Conservation (phyloP, 192 early-diverging fungal genomes). For the Dimargaris verticillata region DNA sequence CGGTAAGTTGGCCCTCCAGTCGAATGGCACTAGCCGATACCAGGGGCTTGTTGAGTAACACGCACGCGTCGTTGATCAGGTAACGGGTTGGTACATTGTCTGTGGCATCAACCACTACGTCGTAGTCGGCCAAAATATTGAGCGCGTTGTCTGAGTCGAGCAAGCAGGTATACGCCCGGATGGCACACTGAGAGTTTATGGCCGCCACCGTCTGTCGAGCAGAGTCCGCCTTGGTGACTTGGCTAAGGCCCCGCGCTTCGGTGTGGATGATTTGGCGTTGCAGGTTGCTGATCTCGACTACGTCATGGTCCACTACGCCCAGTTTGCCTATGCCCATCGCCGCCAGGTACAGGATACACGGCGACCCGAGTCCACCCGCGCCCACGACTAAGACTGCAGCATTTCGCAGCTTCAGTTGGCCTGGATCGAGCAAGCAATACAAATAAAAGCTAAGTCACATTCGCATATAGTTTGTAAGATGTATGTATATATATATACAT, state of each 20-base stretch:
- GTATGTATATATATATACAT: too few relatives aligned
- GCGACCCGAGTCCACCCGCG: slow-evolving; percentile 86
- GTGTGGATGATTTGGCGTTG: slow-evolving; percentile 91
- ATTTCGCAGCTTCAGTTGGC: slow-evolving; percentile 58
- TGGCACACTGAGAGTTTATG: slow-evolving; percentile 48
- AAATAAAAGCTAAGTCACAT: too few relatives aligned
- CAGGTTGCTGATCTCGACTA: slow-evolving; percentile 76
- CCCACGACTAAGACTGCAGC: slow-evolving; percentile 72
- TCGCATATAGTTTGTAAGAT: too few relatives aligned
- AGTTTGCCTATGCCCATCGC: slow-evolving; percentile 73
- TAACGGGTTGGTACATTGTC: slow-evolving; percentile 95
- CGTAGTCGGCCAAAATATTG: slow-evolving; percentile 53
- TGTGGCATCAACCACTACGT: slow-evolving; percentile 76
- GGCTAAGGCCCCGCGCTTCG: slow-evolving; percentile 35
- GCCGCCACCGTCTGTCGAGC: slow-evolving; percentile 39
- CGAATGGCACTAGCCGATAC: slow-evolving; percentile 81
- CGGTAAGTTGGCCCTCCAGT: slow-evolving; percentile 87
- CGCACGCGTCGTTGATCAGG: slow-evolving; percentile 84
- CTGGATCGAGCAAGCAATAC: too few relatives aligned
- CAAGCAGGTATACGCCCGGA: slow-evolving; percentile 45
- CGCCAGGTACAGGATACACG: slow-evolving; percentile 75
- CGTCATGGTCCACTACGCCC: slow-evolving; percentile 87
- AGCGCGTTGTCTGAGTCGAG: slow-evolving; percentile 72
- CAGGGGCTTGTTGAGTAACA: slow-evolving; percentile 60
- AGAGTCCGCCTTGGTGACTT: slow-evolving; percentile 57